A percentile compares a stretch with the other conserved stretches of the same genome.
phyloP scores from a whole-genome alignment of 495 filamentous ascomycete species.

The Penicillium lagena region DNA sequence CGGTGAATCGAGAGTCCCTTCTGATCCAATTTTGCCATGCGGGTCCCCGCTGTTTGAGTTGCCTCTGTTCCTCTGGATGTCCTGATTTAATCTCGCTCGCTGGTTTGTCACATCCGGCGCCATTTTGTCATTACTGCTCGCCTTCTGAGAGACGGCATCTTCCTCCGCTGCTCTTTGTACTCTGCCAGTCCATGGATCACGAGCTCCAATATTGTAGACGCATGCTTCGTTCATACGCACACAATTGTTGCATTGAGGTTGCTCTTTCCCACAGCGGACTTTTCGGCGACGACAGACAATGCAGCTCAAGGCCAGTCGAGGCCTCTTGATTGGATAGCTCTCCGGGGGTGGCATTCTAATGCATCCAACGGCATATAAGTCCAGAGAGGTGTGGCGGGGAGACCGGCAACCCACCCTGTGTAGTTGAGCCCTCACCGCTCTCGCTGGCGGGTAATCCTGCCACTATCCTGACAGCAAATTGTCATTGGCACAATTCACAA shows the following conservation, averaged over 20 bases:
- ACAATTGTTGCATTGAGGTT: slow-evolving; percentile 21
- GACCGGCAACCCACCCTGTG: too few relatives aligned
- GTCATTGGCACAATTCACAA: too few relatives aligned
- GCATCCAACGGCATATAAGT: too few relatives aligned
- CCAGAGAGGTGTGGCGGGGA: too few relatives aligned
- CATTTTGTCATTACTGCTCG: too few relatives aligned
- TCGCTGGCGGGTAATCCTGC: too few relatives aligned
- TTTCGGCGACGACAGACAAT: slow-evolving; percentile 19
- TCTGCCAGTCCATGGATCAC: slow-evolving; percentile 5
- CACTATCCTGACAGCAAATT: too few relatives aligned
- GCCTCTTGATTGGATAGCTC: slow-evolving; percentile 8
- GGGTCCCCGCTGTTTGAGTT: neutral
- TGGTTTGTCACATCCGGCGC: too few relatives aligned
- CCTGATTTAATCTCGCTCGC: too few relatives aligned
- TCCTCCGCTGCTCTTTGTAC: neutral
- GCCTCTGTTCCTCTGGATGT: neutral
- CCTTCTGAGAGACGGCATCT: neutral
- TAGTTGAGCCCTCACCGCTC: too few relatives aligned
- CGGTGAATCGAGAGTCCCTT: neutral
- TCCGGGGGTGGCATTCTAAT: too few relatives aligned
- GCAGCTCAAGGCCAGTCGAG: slow-evolving; percentile 17
- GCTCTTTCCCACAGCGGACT: slow-evolving; percentile 18
- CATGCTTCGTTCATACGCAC: slow-evolving; percentile 11
- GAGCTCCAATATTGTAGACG: slow-evolving; percentile 6
- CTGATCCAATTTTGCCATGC: neutral